Base-by-base conservation (phyloP, 345 rosid species). In the Ceriops tagal region DNA sequence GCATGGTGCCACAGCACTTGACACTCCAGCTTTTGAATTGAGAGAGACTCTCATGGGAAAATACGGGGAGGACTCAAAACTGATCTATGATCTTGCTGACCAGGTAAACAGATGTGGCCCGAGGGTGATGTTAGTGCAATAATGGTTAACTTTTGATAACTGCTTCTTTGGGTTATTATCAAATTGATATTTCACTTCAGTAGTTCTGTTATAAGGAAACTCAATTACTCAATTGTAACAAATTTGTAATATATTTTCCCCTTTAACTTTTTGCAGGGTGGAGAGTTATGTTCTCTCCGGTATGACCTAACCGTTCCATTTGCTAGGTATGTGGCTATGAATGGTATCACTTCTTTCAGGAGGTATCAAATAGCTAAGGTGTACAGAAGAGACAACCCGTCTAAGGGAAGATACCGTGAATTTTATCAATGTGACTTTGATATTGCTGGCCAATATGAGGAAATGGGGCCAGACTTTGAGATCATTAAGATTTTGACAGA, bases 391-490 rank as follows among this genome's bases (percentile, higher is more conserved):
- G 99, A 95, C 76, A 95, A 95, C 65, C 98, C 99, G 49, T 85
- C 98, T 46, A 92, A 90, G 78, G 98, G 96, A 59, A 83, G 99
- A 79, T 95, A 81, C 71, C 88, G 93, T n/a, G 98, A 95, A 87
- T 95, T 95, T 77, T 95, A 90, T 74, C 99, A 92, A 63, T 95
- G 99, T 72, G 98, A 90, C 77, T 89, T 92, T 71, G 99, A 95
- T 77, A 89, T 95, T 61, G 98, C 98, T 73, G 99, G 99, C 27
- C 83, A 78, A 72, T 87, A 75, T 66, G 92, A 85, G 82, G 87
- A 83, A 71, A 95, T 92, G 98, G 97, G 93, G 64, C 99, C 98
- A 6, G 99, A 95, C 70, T 92, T 84, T 59, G 99, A 95, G 86
- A 78, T 89, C 49, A 64, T 92, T 65, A 84, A 85, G 80, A 81